Base-by-base conservation (phyloP, 148 eudicot species). In the Rhododendron kiyosumense region DNA sequence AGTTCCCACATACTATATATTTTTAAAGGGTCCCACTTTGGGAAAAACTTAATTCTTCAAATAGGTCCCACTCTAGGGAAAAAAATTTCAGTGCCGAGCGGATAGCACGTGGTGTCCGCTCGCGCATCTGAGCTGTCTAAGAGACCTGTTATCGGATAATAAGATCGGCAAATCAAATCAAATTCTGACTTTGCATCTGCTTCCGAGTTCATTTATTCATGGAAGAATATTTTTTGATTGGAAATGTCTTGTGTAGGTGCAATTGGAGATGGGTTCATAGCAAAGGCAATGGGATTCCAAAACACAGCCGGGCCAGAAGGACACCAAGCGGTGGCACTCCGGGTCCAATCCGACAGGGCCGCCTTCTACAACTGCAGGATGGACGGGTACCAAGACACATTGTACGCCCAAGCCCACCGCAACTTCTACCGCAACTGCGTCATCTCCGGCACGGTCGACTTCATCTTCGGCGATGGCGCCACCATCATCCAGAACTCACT, bases 261-360 rank as follows among this genome's bases (percentile, higher is more conserved):
- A 11, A 85, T 93, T 7, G 95, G 97, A n/a, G 81, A 77, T 7
- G 93, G 94, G 15, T 94, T 93, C 32, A 84, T 93, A 11, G 91
- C 87, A n/a, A 94, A 89, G 75, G 80, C 87, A 4, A 91, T 94
- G 93, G 93, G 93, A 28, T 93, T 93, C 45, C 87, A 83, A 45
- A 94, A 94, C 89, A 89, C 92, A 26, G 97, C 97, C 0, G 95
- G 97, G 5, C 89, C 94, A 20, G 65, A 88, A 10, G 94, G 93
- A 1, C 91, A 93, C 83, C 97, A 94, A 87, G 97, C 97, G 0
- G 97, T 94, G 43, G 97, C 97, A 1, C 91, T 94, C 1, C 88
- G 94, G 0, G 91, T 89, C 22, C 90, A 91, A 65, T 91, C 95
- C 0, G 97, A 94, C 49, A 86, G 75, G 87, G 88, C 97, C 2